A percentile compares a stretch with the other conserved stretches of the same genome.
phyloP scores from a whole-genome alignment of 345 rosid genomes.

The Conringia planisiliqua region DNA sequence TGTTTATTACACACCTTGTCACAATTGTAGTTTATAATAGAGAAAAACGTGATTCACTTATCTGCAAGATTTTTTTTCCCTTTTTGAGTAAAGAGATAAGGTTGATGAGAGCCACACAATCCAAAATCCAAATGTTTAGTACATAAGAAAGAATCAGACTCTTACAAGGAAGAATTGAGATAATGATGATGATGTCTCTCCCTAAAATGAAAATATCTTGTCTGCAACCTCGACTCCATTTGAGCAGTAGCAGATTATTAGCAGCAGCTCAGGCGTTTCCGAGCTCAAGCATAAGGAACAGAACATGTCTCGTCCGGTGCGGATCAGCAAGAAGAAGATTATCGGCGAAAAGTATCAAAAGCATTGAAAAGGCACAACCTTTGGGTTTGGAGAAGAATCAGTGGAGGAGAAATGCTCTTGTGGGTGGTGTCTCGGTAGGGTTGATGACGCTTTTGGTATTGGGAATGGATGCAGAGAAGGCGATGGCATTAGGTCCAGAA shows the following conservation, averaged over 20 bases:
- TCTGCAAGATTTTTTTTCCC: not conserved
- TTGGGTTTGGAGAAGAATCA: conserved; percentile 28
- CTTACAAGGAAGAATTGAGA: not conserved
- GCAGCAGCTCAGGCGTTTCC: conserved; percentile 19
- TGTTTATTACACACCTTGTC: conserved; percentile 9
- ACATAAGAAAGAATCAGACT: conserved; percentile 19
- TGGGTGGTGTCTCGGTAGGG: conserved; percentile 61
- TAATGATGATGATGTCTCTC: conserved; percentile 14
- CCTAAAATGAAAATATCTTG: conserved; percentile 21
- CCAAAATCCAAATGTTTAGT: not conserved
- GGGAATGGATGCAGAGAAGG: conserved; percentile 59
- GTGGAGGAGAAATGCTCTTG: conserved; percentile 41
- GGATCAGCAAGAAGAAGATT: conserved; percentile 16
- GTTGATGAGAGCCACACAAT: conserved; percentile 30
- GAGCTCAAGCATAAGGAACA: conserved; percentile 16
- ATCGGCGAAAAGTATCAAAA: not conserved
- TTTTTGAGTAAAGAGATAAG: conserved; percentile 22
- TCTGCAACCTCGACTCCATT: conserved; percentile 25
- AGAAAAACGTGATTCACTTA: conserved; percentile 12
- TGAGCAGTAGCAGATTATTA: conserved; percentile 14
- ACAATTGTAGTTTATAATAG: conserved; percentile 17
- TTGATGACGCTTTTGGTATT: conserved; percentile 39
- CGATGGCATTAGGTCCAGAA: conserved; percentile 81
- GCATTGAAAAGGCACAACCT: conserved; percentile 17
- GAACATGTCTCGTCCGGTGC: conserved; percentile 15